Percentiles rank a stretch among this genome's conserved stretches.
These are phyloP conservation scores for Podaxis mareebaensis DNA, from an alignment of 768 basidiomycete genomes.

Conservation along the genomic window DNA sequence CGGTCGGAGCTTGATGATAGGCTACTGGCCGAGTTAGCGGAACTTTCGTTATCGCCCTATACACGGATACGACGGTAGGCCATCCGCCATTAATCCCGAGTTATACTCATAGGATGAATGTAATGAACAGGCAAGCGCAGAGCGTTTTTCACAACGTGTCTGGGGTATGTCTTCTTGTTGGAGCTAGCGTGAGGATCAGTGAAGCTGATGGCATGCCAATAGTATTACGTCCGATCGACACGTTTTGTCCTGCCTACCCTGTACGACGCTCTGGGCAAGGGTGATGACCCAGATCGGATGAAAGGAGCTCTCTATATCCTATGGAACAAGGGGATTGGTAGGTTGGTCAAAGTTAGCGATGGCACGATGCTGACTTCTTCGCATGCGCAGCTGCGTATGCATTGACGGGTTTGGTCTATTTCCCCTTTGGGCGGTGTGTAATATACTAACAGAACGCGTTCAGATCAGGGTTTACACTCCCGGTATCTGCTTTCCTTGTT, in stretches of 20 bases:
- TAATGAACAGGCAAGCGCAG: conserved; percentile 60
- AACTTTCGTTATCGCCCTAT: conserved; percentile 79
- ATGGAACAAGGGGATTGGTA: conserved; percentile 71
- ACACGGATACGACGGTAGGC: conserved; percentile 72
- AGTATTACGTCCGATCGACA: conserved; percentile 76
- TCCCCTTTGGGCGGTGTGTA: background rate
- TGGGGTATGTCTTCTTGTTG: conserved; percentile 45
- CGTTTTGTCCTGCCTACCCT: conserved; percentile 61
- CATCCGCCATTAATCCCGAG: background rate
- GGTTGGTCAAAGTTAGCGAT: conserved; percentile 20
- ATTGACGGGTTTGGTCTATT: conserved; percentile 52
- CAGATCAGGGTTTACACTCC: conserved; percentile 59
- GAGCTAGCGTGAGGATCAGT: conserved; percentile 13
- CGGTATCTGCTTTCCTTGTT: conserved; percentile 64
- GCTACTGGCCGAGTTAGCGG: conserved; percentile 65
- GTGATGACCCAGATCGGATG: conserved; percentile 89
- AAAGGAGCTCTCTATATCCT: conserved; percentile 90
- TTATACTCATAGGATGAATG: background rate
- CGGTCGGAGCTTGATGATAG: conserved; percentile 75
- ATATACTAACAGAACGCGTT: conserved; percentile 6
- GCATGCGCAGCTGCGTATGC: conserved; percentile 58
- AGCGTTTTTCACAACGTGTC: conserved; percentile 62
- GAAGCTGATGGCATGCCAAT: conserved; percentile 13
- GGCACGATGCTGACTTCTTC: conserved; percentile 12
- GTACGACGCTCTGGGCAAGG: conserved; percentile 64